These are phyloP conservation scores for Saccharomyces uvarum DNA, from an alignment of 1,139 yeast genomes.

Conservation along the genomic window DNA sequence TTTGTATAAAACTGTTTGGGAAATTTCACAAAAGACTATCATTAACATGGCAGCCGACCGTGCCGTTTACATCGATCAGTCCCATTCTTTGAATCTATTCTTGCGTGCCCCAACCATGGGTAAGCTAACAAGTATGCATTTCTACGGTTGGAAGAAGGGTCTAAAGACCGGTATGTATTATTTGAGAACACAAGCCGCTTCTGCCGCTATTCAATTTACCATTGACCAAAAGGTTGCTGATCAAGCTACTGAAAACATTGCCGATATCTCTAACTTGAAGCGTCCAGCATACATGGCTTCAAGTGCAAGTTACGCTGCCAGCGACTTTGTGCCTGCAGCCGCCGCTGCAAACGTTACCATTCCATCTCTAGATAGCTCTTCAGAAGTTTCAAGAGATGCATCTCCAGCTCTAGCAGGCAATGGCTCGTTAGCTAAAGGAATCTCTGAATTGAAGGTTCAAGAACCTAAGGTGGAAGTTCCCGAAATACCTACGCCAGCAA, in stretches of 20 bases:
- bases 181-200: constrained; percentile 87
- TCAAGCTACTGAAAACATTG: constrained; percentile 44
- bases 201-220: constrained; percentile 85
- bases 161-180: constrained; percentile 97
- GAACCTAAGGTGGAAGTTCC: constrained; percentile 18
- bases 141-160: constrained; percentile 96
- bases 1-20: constrained; percentile 94
- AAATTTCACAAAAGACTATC: constrained; percentile 75
- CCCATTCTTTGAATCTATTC: constrained; percentile 81
- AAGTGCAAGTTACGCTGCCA: constrained; percentile 25
- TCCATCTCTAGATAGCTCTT: constrained; percentile 18
- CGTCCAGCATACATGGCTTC: constrained; percentile 44
- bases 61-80: constrained; percentile 87
- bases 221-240: constrained; percentile 44
- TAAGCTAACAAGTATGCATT: constrained; percentile 89
- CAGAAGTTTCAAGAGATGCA: constrained; percentile 22
- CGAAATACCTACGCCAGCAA: constrained; percentile 23
- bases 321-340: constrained; percentile 27
- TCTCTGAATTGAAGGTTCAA: constrained; percentile 25
- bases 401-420: constrained; percentile 23
- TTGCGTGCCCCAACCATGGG: constrained; percentile 80
- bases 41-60: constrained; percentile 95
- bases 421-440: constrained; percentile 24
- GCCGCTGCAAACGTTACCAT: constrained; percentile 5
- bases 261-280: constrained; percentile 46